Evolutionary conservation across 78 protist genomes (phyloP), one percentile per base, ranked within the genome.

Genomic region (Bigelowiella natans): DNA sequence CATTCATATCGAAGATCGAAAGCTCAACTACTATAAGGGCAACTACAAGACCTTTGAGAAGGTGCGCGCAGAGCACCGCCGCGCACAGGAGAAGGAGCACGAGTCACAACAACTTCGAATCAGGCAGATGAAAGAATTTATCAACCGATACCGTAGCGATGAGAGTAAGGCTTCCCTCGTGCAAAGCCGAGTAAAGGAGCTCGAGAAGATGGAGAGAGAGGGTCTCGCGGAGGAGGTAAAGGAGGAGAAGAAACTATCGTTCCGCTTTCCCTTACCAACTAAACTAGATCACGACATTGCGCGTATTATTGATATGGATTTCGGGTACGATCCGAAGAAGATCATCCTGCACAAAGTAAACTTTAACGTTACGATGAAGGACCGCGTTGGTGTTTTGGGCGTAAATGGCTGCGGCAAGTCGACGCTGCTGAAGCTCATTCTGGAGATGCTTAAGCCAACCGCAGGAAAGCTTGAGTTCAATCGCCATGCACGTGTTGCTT

Each of bases 11-110:
- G 40, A 28, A 29, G 11, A 38, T n/a, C 40, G 38, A 40, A 87
- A 87, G 89, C 89, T 87, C 7, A 39, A 11, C 40, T 87, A 40
- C 11, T 87, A 87, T 40, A 7, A 28, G 36, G 89, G 89, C 2
- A 28, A 87, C 89, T 87, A 87, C 86, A 83, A 83, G 73, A 18
- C 73, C 7, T 51, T 51, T 18, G 73, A 51, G 73, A 51, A 18
- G 73, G 73, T 51, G 73, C 73, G 73, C 73, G 73, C 73, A 26
- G 73, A 51, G 73, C 7, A 26, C 34, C 73, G 73, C 18, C 73
- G 73, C 73, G 18, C 73, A 51, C 34, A 7, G 34, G 73, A 51
- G 73, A 51, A 51, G 73, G 73, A 7, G 7, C 18, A 51, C 73
- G 73, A 51, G 18, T 7, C 73, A 51, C 73, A 51, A 18, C 7